Base-by-base conservation (phyloP, 176 grass and related monocot genomes). In the Hordeum marinum region DNA sequence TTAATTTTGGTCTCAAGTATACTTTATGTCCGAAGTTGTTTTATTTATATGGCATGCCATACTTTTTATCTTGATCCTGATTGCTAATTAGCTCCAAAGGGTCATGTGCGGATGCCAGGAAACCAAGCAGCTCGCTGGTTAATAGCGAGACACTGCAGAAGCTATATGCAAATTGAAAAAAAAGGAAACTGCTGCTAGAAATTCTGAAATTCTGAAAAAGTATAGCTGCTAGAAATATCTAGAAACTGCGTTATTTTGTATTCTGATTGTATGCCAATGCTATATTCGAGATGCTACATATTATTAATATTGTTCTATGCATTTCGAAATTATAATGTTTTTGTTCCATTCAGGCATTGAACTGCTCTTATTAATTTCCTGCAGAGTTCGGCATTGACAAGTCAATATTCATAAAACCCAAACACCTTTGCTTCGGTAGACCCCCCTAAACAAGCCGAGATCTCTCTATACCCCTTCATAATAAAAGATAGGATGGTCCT, bases 331-430 rank as follows among this genome's bases (percentile, higher is more conserved):
- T 87, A 37, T 17, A 85, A 25, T 73, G 29, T 7, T 74, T 60
- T 20, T 72, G 8, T 35, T 25, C 15, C 27, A 15, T 43, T 84
- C 20, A 72, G 62, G 8, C 3, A 58, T 60, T 88, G 27, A 87
- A 69, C 64, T 76, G 27, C 24, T 80, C 14, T 87, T 73, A 25
- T 90, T 69, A 35, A 25, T 66, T 9, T 27, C 43, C 46, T 87
- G 29, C 62, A 98, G 96, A 84, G 81, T 87, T 95, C 6, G 84
- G 91, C 43, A 94, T 98, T 50, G 93, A 98, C 65, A 95, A 85
- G 85, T 98, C 91, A 57, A 94, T 98, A 92, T 98, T 98, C 89
- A 95, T 95, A 75, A 90, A 95, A 68, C 93, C 96, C 55, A 94
- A 89, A 90, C 95, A 89, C 31, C 90, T 98, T 79, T 93, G 95